These are phyloP conservation scores for Picochlorum sp. DNA, from an alignment of 139 green algal species.

Conservation along the genomic window DNA sequence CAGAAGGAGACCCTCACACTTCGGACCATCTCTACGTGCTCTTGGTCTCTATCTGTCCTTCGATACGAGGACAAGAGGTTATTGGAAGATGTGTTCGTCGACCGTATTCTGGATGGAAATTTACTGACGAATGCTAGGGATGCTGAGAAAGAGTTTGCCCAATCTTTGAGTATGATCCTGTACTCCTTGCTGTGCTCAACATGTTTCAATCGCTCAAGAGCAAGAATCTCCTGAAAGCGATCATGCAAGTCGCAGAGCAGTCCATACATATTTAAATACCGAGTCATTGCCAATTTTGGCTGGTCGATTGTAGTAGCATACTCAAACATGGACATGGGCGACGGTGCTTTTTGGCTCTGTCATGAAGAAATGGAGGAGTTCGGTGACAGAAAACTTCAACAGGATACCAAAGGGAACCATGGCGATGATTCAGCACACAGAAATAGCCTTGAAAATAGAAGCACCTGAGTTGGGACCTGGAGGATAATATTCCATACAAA, in stretches of 20 bases:
- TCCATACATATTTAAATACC: neutral
- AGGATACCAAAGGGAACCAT: too few relatives aligned
- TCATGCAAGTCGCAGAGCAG: neutral
- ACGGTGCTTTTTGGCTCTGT: neutral
- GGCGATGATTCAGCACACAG: too few relatives aligned
- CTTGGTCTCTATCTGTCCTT: conserved; percentile 1
- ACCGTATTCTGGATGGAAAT: neutral
- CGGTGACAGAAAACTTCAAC: too few relatives aligned
- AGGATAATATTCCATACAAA: too few relatives aligned
- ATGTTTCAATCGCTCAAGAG: neutral
- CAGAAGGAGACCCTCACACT: neutral
- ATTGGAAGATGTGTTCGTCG: neutral
- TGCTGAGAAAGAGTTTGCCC: neutral
- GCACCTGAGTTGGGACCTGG: too few relatives aligned
- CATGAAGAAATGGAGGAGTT: too few relatives aligned
- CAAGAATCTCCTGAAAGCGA: neutral
- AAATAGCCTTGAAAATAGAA: too few relatives aligned
- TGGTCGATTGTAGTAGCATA: conserved; percentile 12
- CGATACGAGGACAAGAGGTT: neutral
- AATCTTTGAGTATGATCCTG: neutral
- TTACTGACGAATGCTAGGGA: neutral
- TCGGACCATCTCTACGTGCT: neutral
- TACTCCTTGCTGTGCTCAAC: neutral
- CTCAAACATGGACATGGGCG: neutral
- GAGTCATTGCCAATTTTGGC: conserved; percentile 2